These are phyloP conservation scores for Coemansia sp. DNA, from an alignment of 192 early-diverging fungal genomes.

Conservation along the genomic window DNA sequence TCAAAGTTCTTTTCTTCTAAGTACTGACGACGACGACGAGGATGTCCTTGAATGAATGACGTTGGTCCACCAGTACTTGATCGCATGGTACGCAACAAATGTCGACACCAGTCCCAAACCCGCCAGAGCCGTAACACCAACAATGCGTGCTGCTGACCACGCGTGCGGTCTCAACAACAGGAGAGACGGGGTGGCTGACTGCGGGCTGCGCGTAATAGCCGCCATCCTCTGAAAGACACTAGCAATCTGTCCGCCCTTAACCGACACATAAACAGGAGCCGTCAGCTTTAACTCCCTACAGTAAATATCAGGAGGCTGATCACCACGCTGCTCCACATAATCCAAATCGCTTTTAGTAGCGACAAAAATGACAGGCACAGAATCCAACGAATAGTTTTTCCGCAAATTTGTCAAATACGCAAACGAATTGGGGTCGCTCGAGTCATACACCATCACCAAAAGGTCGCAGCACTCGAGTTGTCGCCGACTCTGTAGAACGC, in stretches of 20 bases:
- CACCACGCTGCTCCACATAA: constrained; percentile 74
- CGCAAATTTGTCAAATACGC: constrained; percentile 82
- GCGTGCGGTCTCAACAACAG: constrained; percentile 35
- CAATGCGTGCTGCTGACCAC: constrained; percentile 36
- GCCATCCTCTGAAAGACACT: constrained; percentile 88
- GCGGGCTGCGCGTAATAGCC: constrained; percentile 54
- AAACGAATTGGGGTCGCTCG: constrained; percentile 92
- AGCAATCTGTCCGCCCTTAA: constrained; percentile 81
- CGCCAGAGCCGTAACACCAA: constrained; percentile 42
- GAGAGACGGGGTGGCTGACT: constrained; percentile 46
- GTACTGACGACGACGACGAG: constrained; percentile 11
- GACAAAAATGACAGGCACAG: constrained; percentile 88
- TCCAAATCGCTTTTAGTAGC: constrained; percentile 95
- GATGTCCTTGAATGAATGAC: constrained; percentile 24
- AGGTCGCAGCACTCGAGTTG: constrained; percentile 88
- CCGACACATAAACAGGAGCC: constrained; percentile 89
- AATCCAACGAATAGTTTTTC: constrained; percentile 80
- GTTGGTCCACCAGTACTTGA: constrained; percentile 49
- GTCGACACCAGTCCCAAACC: constrained; percentile 46
- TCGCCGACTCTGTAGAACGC: constrained; percentile 87
- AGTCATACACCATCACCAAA: constrained; percentile 94
- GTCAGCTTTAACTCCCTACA: constrained; percentile 83
- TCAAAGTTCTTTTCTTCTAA: constrained; percentile 30
- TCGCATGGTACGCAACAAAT: constrained; percentile 45
- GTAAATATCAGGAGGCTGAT: constrained; percentile 90